Evolutionary conservation across 176 grass and related monocot species (phyloP), one percentile per base, ranked within the genome.

Genomic region (Phyllostachys edulis): DNA sequence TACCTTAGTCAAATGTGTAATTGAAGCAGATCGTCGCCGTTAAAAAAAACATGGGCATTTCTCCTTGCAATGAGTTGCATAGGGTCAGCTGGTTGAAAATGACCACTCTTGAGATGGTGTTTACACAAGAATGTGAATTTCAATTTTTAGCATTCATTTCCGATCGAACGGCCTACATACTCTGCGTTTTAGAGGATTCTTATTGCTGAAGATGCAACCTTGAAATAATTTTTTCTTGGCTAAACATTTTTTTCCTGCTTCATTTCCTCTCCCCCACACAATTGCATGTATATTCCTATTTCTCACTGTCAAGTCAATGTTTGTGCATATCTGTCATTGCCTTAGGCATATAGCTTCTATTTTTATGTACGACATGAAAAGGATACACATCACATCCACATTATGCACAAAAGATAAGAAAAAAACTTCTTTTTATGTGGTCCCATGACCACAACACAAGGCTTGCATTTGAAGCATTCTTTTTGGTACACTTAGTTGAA

Each of bases 401-500:
- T 76, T 41, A 76, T 63, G 40, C 23, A 52, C 18, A 57, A 16
- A 42, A 41, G 3, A 50, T 10, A 46, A 46, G 13, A 24, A 42
- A 76, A 54, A 24, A 21, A 32, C 7, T 55, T 45, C 9, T 54
- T 0, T 63, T 52, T 45, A 18, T 54, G 72, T 57, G 64, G 39
- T 38, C 52, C 18, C 54, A 79, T 70, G 75, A 54, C 20, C n/a
- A n/a, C n/a, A n/a, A n/a, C n/a, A 63, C 7, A 27, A 80, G 6
- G 51, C 70, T 70, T 85, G 51, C 4, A 11, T 41, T 76, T 85
- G 9, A 81, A 69, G 82, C 62, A 39, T 84, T 59, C n/a, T 49
- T 80, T 85, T 18, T 63, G 62, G 27, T 51, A 39, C 62, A 17
- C 5, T 62, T 59, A 52, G 29, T 60, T 73, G 67, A 37, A 41